Evolutionary conservation across 176 grass and related monocot genomes (phyloP), one percentile per base, ranked within the genome.

Genomic region (Pontederia paniculata): DNA sequence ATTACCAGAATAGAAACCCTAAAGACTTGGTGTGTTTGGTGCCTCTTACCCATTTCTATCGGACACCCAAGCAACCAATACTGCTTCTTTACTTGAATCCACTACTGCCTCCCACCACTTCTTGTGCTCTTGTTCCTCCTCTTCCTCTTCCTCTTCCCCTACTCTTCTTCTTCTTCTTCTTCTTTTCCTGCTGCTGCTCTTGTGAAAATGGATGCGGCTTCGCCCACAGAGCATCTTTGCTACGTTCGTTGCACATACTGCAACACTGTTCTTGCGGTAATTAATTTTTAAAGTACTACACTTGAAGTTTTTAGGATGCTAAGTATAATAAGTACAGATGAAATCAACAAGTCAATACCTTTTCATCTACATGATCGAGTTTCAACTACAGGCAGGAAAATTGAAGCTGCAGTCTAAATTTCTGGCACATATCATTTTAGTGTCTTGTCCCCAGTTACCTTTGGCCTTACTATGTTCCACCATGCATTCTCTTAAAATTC

Each of bases 171-270:
- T 51, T 47, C 22, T 15, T 16, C 20, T 13, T n/a, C 55, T 23
- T 20, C 72, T 18, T 21, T 64, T 21, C 21, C 12, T 65, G 23
- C 41, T 63, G 1, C 12, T 21, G 14, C 48, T 58, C 11, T 16
- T 57, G 57, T 50, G 21, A 9, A 43, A 52, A 96, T 98, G 94
- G 94, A 98, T 58, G 69, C 79, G 54, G 80, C 80, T 42, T 58
- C 93, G 62, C 86, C 75, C 60, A 74, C 83, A 52, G 93, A 91
- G 74, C 83, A 84, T 65, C 64, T 91, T 50, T 78, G 86, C 80
- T 91, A 81, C 68, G 82, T 97, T n/a, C 74, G 82, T 79, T 98
- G 93, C 86, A 83, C 80, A 69, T 98, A 81, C 81, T 98, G 93
- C 77, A 91, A 77, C 62, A 81, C 80, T 54, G 80, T 87, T 53